Base-by-base conservation (phyloP, 495 filamentous ascomycete genomes). In the Aspergillus sclerotioniger region DNA sequence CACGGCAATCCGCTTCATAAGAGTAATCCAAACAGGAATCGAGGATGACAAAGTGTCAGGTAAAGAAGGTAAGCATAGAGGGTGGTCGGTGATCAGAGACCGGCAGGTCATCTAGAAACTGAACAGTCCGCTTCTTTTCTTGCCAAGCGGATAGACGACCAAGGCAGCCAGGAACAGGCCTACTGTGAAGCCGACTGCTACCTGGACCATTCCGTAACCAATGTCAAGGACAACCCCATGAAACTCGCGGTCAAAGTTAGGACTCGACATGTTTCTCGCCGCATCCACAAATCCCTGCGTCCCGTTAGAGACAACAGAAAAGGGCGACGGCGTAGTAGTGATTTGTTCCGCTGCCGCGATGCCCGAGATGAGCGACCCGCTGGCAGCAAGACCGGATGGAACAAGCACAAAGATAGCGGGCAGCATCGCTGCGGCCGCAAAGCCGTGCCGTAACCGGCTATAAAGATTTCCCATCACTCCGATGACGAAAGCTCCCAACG, bases 371-470 rank as follows among this genome's bases (percentile, higher is more conserved):
- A 97, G 73, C 9, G 87, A 90, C 2, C 93, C 93, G 31, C 84
- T 84, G 5, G 91, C 91, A 0, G 94, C 90, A 12, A 98, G 79
- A 4, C 92, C 93, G 13, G 87, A 91, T 3, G 93, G 93, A 6
- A 98, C 94, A 53, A 94, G 90, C 6, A 98, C 93, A 63, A 96
- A 96, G 59, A 98, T 96, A 5, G 90, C 93, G 1, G 93, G 93
- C 0, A 98, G 74, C 74, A 98, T 88, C 7, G 90, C 89, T 0
- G 90, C 90, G 1, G 92, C 92, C 0, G 93, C 92, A 13, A 96
- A 80, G 1, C 90, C 91, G 66, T 94, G 87, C 53, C 87, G 80
- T n/a, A 92, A 63, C 12, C 94, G 82, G 8, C 89, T 89, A 75
- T 97, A 96, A 8, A 95, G 67, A 69, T 97, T 97, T 10, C 90